Evolutionary conservation across 768 basidiomycete species (phyloP), one percentile per base, ranked within the genome.

Genomic region (Trametes maxima): DNA sequence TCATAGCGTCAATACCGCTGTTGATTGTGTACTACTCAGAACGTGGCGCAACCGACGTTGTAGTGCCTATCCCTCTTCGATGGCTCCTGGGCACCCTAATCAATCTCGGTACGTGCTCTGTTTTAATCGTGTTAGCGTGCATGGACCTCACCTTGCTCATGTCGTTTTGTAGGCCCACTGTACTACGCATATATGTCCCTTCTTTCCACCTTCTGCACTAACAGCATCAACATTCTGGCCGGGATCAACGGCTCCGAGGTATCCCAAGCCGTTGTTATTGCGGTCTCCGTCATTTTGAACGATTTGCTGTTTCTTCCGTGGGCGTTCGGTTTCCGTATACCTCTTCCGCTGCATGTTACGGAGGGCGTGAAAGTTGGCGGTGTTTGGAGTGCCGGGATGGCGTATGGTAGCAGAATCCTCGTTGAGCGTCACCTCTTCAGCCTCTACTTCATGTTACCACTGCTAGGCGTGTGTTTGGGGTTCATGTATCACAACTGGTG

Each of bases 161-260:
- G 17, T 40, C 28, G n/a, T n/a, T 22, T 5, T 17, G 2, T 65
- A 98, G 96, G 96, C 2, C 93, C 94, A 0, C 75, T 98, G 4
- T 98, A 98, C 75, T 99, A 98, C 74, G 60, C 95, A 54, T 99
- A 98, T 78, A 98, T 99, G 92, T 86, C 94, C 5, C 76, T 98
- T 33, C 79, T 99, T 17, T 98, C 95, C 35, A 98, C 95, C 0
- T 99, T 98, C 74, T 86, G 92, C 56, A 98, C 96, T 17, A 99
- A 99, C 76, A 91, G 91, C 73, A 97, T 98, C 81, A 99, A 99
- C 75, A 98, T 99, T 67, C 87, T 98, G 17, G 97, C 97, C 12
- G 97, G 96, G 10, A 91, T 98, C 66, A 98, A 99, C 72, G 97
- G 96, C 12, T 88, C 96, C 5, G 97, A 99, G 80, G 94, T 92